Conservation (phyloP, 129 eudicot species). For the Oenanthe sinensis region DNA sequence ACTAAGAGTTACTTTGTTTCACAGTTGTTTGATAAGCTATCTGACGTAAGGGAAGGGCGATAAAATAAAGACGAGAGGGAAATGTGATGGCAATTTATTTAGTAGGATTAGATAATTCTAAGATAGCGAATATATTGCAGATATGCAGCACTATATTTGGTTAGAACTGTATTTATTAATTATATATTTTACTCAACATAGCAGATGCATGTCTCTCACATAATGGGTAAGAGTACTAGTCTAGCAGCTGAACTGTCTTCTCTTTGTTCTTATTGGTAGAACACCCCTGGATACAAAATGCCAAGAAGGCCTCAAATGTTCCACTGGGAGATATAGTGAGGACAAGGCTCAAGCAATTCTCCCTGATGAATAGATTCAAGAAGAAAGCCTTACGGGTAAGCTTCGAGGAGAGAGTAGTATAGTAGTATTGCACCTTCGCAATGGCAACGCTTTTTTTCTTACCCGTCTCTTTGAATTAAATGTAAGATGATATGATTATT, state of each 20-base stretch:
- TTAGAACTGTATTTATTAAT: background rate
- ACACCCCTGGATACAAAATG: conserved; percentile 33
- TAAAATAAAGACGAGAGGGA: too few relatives aligned
- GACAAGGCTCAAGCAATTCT: conserved; percentile 29
- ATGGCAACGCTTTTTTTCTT: too few relatives aligned
- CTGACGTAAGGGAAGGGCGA: too few relatives aligned
- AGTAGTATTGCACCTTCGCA: background rate
- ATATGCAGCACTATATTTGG: background rate
- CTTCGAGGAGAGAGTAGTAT: background rate
- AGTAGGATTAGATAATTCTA: background rate
- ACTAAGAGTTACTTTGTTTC: background rate
- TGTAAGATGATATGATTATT: background rate
- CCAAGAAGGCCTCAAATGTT: conserved; percentile 32
- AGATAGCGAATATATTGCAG: background rate
- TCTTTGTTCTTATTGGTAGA: conserved; percentile 11
- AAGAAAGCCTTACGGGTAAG: conserved; percentile 30
- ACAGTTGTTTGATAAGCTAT: background rate
- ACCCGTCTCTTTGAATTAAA: background rate
- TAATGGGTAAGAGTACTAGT: too few relatives aligned
- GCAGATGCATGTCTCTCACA: background rate
- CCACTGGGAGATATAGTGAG: conserved; percentile 35
- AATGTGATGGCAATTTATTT: background rate
- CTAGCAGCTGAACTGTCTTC: conserved; percentile 8
- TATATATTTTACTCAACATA: background rate
- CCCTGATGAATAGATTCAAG: conserved; percentile 26